A percentile compares a stretch with the other conserved stretches of the same genome.
phyloP scores from a whole-genome alignment of 73 alveolate species.

The Tetrahymena borealis region DNA sequence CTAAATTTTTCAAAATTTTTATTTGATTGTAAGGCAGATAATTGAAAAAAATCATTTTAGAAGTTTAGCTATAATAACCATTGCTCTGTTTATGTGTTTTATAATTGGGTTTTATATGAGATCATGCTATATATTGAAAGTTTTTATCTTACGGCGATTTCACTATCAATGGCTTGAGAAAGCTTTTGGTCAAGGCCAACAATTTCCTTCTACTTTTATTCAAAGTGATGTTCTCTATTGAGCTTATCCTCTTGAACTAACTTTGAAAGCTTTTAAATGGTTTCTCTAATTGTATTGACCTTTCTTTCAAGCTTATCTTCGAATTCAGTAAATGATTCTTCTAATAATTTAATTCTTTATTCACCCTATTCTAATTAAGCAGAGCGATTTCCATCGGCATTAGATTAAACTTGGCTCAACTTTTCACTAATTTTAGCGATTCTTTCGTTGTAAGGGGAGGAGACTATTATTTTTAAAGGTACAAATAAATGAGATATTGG shows the following conservation, averaged over 20 bases:
- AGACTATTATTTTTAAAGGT: not conserved
- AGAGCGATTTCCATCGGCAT: conserved; percentile 31
- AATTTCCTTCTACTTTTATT: conserved; percentile 47
- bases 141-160: not conserved
- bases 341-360: conserved; percentile 44
- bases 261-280: conserved; percentile 29
- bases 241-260: conserved; percentile 57
- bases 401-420: conserved; percentile 20
- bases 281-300: not conserved
- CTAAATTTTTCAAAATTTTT: too few relatives aligned
- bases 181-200: conserved; percentile 36
- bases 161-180: conserved; percentile 46
- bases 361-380: conserved; percentile 47
- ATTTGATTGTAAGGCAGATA: too few relatives aligned
- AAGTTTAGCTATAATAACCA: too few relatives aligned
- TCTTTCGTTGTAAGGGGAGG: conserved; percentile 29
- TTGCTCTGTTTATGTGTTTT: too few relatives aligned
- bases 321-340: conserved; percentile 52
- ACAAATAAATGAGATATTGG: not conserved
- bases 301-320: conserved; percentile 46
- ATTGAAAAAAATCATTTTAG: too few relatives aligned
- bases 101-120: too few relatives aligned
- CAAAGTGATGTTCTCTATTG: conserved; percentile 46
- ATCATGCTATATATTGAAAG: not conserved
- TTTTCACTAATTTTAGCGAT: conserved; percentile 33